phyloP scores from a whole-genome alignment of 495 filamentous ascomycete genomes.

The Aspergillus coremiiformis region DNA sequence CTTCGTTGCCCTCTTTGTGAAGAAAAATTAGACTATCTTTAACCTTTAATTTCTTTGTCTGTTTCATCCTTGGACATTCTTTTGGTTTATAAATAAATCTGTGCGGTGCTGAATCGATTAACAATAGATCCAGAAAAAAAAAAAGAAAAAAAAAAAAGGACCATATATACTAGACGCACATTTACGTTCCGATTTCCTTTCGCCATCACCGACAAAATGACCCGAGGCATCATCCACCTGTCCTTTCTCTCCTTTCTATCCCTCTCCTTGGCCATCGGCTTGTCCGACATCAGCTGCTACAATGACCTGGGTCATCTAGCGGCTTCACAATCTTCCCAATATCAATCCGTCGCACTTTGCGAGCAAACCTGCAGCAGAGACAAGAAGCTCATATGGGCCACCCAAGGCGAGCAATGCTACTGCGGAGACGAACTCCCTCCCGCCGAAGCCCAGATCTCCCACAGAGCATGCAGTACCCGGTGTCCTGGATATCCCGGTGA shows the following conservation, averaged over 20 bases:
- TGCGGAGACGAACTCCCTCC: conserved; percentile 31
- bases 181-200: not conserved
- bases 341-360: conserved; percentile 28
- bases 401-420: conserved; percentile 29
- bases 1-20: not conserved
- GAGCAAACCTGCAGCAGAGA: conserved; percentile 19
- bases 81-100: not conserved
- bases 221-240: conserved; percentile 6
- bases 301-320: conserved; percentile 20
- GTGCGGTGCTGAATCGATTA: not conserved
- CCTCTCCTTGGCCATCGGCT: conserved; percentile 14
- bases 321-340: conserved; percentile 17
- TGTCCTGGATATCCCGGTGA: conserved; percentile 29
- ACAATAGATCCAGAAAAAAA: not conserved
- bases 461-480: conserved; percentile 23
- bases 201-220: conserved; percentile 1
- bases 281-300: conserved; percentile 28
- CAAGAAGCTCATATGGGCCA: conserved; percentile 24
- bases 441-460: conserved; percentile 20
- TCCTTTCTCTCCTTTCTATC: conserved; percentile 26
- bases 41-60: not conserved
- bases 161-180: not conserved
- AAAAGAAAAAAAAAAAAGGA: not conserved
- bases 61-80: not conserved
- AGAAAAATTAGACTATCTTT: not conserved